Evolutionary conservation across 2,329 filamentous ascomycete genomes (phyloP).

Genomic region (Clathrospora elynae): DNA sequence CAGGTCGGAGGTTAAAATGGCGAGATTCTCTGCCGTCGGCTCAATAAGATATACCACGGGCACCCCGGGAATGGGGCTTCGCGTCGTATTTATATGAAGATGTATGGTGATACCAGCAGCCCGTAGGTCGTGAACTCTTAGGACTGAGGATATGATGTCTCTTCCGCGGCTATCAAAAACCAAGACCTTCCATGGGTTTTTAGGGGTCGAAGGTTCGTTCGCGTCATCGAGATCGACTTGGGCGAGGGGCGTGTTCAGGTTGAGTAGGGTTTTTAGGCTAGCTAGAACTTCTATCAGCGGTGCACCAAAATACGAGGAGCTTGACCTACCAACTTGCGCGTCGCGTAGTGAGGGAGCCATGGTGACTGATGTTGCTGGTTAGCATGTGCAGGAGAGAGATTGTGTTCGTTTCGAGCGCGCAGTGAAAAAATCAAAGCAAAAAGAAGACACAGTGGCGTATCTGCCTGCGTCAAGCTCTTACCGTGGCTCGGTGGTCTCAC

Average conservation of each 20-base stretch:
- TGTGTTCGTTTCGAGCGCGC: not conserved
- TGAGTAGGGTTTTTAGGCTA: slow-evolving; percentile 93
- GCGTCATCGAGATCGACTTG: slow-evolving; percentile 66
- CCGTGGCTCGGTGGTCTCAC: slow-evolving; percentile 12
- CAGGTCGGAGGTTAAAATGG: slow-evolving; percentile 82
- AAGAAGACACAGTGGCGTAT: slow-evolving; percentile 28
- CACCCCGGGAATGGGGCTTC: slow-evolving; percentile 18
- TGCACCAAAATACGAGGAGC: not conserved
- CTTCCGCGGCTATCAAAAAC: slow-evolving; percentile 91
- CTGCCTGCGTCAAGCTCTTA: slow-evolving; percentile 19
- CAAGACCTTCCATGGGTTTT: slow-evolving; percentile 61
- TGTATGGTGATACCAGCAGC: slow-evolving; percentile 71
- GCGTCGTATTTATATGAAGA: not conserved
- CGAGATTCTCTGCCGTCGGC: slow-evolving; percentile 78
- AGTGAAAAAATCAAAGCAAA: slow-evolving; percentile 2
- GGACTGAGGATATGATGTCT: slow-evolving; percentile 95
- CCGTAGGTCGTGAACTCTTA: slow-evolving; percentile 90
- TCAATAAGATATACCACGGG: slow-evolving; percentile 97
- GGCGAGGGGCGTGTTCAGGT: slow-evolving; percentile 77
- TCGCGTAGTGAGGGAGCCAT: slow-evolving; percentile 61
- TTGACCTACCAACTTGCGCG: slow-evolving; percentile 62
- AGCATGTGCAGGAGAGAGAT: slow-evolving; percentile 23
- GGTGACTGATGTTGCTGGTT: slow-evolving; percentile 26
- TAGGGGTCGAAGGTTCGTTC: slow-evolving; percentile 11
- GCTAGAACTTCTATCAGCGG: slow-evolving; percentile 57